These are phyloP conservation scores for Linnemannia schmuckeri DNA, from an alignment of 192 early-diverging fungal species.

Conservation along the genomic window DNA sequence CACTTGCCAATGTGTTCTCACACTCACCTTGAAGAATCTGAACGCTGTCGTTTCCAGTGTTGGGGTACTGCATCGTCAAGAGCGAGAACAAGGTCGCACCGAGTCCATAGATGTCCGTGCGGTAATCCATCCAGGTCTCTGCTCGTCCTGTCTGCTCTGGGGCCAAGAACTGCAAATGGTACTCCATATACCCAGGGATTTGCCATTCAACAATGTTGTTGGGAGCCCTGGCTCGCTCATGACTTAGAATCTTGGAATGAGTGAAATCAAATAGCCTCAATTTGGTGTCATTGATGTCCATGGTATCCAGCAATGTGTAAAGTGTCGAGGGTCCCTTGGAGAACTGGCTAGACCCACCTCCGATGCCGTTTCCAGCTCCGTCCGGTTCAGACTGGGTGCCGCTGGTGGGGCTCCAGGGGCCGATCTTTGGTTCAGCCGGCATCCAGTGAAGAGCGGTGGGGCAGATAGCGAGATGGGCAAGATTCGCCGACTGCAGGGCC, in stretches of 20 bases:
- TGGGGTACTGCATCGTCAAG: constrained; percentile 52
- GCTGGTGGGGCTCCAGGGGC: neutral
- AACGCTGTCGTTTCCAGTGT: constrained; percentile 45
- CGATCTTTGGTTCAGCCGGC: constrained; percentile 9
- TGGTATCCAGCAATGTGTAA: constrained; percentile 13
- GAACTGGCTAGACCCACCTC: neutral
- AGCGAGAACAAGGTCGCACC: constrained; percentile 44
- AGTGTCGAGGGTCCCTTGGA: neutral
- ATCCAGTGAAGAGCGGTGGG: constrained; percentile 44
- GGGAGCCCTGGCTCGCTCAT: constrained; percentile 50
- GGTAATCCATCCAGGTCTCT: constrained; percentile 56
- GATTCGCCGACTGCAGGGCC: constrained; percentile 13
- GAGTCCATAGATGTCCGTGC: constrained; percentile 48
- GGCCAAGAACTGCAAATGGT: constrained; percentile 48
- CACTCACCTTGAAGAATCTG: constrained; percentile 48
- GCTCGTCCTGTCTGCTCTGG: constrained; percentile 52
- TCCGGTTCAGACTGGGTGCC: neutral
- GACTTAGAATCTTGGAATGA: constrained; percentile 50
- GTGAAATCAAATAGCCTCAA: constrained; percentile 50
- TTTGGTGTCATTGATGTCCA: constrained; percentile 45
- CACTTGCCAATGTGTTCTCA: too few species aligned
- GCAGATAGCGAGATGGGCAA: constrained; percentile 45
- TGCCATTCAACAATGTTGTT: constrained; percentile 56
- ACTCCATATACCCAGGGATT: constrained; percentile 46
- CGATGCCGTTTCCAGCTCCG: neutral